Base-by-base conservation (phyloP, 2,329 filamentous ascomycete species). In the Diplocarpon mali region DNA sequence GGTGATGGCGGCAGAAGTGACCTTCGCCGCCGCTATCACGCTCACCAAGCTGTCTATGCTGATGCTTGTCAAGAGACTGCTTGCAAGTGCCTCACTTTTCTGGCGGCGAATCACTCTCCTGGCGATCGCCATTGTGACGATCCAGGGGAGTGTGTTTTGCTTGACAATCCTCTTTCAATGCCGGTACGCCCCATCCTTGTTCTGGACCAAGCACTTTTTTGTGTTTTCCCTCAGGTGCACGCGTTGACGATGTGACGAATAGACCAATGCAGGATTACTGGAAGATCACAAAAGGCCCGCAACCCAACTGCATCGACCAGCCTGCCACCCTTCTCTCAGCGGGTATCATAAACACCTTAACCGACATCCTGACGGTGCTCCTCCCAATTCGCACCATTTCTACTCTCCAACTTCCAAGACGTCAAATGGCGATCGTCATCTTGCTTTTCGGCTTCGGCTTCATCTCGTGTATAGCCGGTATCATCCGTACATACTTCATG, bases 331-430 rank as follows among this genome's bases (percentile, higher is more conserved):
- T 76, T 24, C 65, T 74, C 27, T 67, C 67, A 30, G 67, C 76
- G 30, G 75, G 76, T 2, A 69, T 73, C 24, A 67, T 78, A 50
- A 80, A 80, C 59, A 78, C 78, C 38, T 54, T 71, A 35, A 78
- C 75, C 6, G 75, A 81, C 57, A 67, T 80, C 35, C 56, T 72
- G 10, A 67, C 72, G n/a, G 71, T 73, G 30, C 55, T 70, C 0
- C 60, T 78, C 3, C 73, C 73, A 1, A 67, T 76, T 37, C 64
- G 64, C 16, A 68, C 67, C 2, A 64, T 73, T 8, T 60, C 67
- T 51, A 59, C 62, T 13, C 57, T 73, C 1, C 65, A 70, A 40
- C 61, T 76, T 31, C 68, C 71, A 1, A 50, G 53, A 10, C 68
- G 65, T 36, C 72, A 76, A 47, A 67, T 67, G 30, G 47, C 67